phyloP scores from a whole-genome alignment of 345 rosid species.

The Acer yangbiense region DNA sequence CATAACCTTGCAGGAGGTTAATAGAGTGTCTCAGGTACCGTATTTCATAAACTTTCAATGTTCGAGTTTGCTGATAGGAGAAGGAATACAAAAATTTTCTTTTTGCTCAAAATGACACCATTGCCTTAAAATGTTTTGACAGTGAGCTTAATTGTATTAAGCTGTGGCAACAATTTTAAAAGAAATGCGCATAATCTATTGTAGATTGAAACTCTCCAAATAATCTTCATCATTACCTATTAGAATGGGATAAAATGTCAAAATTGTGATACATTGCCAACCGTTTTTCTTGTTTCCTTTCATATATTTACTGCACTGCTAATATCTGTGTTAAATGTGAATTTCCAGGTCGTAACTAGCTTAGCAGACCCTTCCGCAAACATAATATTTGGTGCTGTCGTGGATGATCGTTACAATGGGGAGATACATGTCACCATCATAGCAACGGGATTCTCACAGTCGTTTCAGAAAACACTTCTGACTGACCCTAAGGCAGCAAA shows the following conservation, averaged over 20 bases:
- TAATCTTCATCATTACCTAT: not conserved
- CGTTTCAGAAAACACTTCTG: constrained; percentile 84
- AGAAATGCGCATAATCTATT: no score
- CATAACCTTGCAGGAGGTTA: constrained; percentile 94
- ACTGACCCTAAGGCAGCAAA: constrained; percentile 77
- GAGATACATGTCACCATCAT: constrained; percentile 96
- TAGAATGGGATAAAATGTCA: not conserved
- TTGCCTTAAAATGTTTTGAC: not conserved
- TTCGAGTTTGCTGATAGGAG: not conserved
- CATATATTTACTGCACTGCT: not conserved
- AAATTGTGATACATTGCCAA: not conserved
- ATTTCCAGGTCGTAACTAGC: constrained; percentile 86
- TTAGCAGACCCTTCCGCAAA: constrained; percentile 98
- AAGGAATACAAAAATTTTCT: not conserved
- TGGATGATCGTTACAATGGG: constrained; percentile 91
- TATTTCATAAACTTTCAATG: not conserved
- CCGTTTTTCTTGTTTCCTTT: not conserved
- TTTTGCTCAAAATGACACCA: not conserved
- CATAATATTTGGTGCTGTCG: constrained; percentile 98
- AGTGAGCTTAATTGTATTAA: not conserved
- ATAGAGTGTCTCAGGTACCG: constrained; percentile 88
- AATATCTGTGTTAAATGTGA: not conserved
- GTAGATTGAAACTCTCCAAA: not conserved
- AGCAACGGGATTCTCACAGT: constrained; percentile 95
- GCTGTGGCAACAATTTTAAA: not conserved